Evolutionary conservation across 805 yeast species (phyloP).

Genomic region (Cyberlindnera amylophila): DNA sequence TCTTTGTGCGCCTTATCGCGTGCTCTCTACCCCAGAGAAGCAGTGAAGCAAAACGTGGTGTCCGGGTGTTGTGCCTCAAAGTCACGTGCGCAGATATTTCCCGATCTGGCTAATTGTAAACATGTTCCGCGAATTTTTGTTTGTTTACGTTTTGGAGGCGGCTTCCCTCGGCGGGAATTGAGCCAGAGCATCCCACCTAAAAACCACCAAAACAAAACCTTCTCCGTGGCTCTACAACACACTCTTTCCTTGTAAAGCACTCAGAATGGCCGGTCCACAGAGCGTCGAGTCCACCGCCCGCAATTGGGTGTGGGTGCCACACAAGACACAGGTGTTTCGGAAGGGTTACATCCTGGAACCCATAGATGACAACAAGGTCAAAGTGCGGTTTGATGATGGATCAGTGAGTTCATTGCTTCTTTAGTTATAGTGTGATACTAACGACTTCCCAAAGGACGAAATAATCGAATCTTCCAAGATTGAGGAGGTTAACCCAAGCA

Average conservation of each 20-base stretch:
- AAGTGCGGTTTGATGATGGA: conserved; percentile 39
- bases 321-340: conserved; percentile 49
- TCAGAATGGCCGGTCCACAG: neutral
- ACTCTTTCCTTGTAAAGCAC: no score
- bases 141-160: conserved; percentile 5
- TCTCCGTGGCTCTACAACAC: no score
- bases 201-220: no score
- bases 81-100: conserved; percentile 7
- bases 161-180: neutral
- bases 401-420: conserved; percentile 27
- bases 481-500: conserved; percentile 79
- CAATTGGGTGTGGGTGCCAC: conserved; percentile 77
- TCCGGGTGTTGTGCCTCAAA: neutral
- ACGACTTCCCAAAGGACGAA: conserved; percentile 20
- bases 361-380: conserved; percentile 31
- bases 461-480: conserved; percentile 41
- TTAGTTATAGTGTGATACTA: no score
- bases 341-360: conserved; percentile 57
- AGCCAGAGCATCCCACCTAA: neutral
- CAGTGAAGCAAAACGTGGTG: neutral
- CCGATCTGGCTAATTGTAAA: conserved; percentile 14
- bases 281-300: conserved; percentile 15
- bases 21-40: neutral
- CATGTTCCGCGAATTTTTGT: conserved; percentile 5
- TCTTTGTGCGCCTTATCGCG: neutral